Evolutionary conservation across 2,329 filamentous ascomycete species (phyloP), one percentile per base, ranked within the genome.

Genomic region (Paramyrothecium roridum): DNA sequence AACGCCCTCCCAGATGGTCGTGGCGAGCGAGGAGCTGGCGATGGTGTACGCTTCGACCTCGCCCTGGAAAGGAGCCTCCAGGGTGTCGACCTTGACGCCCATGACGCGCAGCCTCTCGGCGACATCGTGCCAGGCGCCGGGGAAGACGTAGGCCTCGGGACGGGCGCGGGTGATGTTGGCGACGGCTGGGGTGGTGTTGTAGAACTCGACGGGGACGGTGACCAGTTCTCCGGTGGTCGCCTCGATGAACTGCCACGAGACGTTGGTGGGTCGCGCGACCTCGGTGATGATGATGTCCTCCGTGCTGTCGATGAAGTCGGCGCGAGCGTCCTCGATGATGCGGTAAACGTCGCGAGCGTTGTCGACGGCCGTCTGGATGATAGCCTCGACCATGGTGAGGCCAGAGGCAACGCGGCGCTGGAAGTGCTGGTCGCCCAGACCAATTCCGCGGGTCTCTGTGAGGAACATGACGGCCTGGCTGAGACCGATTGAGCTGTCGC

Each of bases 231-330:
- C 68, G n/a, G n/a, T 64, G 63, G 48, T 56, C 1, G 59, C 57
- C 17, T 69, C 61, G 6, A 71, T 57, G 60, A 68, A 69, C 3
- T 60, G 55, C 34, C 67, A 68, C 0, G 54, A 50, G 0, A 64
- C 52, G 3, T 65, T 56, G 8, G 61, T 58, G 8, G 58, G 37
- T 8, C 57, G 56, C 3, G 65, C 54, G 3, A 51, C 57, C 30
- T 71, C 68, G 0, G 67, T 69, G 3, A 71, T 51, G n/a, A 71
- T 40, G 12, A 71, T 63, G 0, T 67, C 63, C 1, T 70, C 63
- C 2, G 58, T 62, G 3, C 58, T 64, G 13, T 49, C 34, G 19
- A 70, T 65, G 26, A 71, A 71, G 16, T 66, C 59, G 0, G 56
- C 56, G 16, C 66, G 58, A 7, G 66, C 66, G 0, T 48, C 51